phyloP scores from a whole-genome alignment of 108 stramenopile genomes.

The Mediolabrus comicus region DNA sequence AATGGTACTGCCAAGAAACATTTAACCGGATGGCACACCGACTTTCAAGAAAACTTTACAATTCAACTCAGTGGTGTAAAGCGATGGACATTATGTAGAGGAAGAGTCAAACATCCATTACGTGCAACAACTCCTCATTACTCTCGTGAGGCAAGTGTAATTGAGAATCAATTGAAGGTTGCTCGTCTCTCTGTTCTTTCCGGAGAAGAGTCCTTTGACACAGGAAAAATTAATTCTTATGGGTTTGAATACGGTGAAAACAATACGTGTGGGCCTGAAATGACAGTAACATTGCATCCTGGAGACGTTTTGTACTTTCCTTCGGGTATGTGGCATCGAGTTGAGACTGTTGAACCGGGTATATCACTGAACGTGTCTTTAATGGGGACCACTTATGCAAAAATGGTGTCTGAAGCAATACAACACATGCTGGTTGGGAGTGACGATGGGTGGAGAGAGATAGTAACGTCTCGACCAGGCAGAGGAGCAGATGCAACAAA shows the following conservation, averaged over 20 bases:
- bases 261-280: constrained; percentile 59
- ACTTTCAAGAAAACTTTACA: constrained; percentile 97
- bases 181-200: constrained; percentile 46
- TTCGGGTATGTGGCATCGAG: constrained; percentile 89
- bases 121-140: constrained; percentile 91
- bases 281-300: constrained; percentile 54
- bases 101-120: constrained; percentile 67
- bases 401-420: constrained; percentile 62
- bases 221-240: background rate
- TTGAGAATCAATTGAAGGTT: constrained; percentile 87
- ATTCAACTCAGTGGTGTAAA: constrained; percentile 85
- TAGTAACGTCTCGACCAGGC: constrained; percentile 35
- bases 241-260: constrained; percentile 55
- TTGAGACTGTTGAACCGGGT: constrained; percentile 81
- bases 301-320: constrained; percentile 94
- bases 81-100: constrained; percentile 75
- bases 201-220: background rate
- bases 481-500: constrained; percentile 26
- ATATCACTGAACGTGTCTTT: constrained; percentile 86
- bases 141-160: constrained; percentile 50
- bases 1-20: constrained; percentile 20
- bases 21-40: constrained; percentile 84
- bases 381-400: constrained; percentile 84
- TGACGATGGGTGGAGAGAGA: constrained; percentile 64
- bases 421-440: constrained; percentile 67